Evolutionary conservation across 495 filamentous ascomycete genomes (phyloP).

Genomic region (Mytilinidion resinicola): DNA sequence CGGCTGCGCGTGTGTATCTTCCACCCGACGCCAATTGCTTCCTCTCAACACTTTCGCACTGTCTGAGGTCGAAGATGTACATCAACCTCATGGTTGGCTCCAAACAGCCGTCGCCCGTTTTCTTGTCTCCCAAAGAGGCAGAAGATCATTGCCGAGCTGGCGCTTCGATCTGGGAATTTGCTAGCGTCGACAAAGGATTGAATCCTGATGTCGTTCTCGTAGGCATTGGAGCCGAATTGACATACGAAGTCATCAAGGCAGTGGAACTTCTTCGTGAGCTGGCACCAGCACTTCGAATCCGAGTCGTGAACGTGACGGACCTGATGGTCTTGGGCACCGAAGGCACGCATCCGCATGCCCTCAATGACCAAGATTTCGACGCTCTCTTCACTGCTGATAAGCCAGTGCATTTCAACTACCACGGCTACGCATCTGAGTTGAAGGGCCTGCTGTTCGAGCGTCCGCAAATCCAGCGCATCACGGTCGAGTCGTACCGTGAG

Average conservation of each 20-base stretch:
- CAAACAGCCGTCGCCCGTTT: constrained; percentile 65
- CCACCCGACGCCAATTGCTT: constrained; percentile 74
- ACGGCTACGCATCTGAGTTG: constrained; percentile 60
- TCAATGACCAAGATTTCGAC: constrained; percentile 49
- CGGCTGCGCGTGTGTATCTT: constrained; percentile 60
- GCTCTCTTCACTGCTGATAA: constrained; percentile 56
- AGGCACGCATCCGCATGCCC: constrained; percentile 56
- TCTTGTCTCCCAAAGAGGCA: constrained; percentile 59
- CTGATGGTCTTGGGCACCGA: constrained; percentile 60
- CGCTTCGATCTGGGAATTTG: constrained; percentile 61
- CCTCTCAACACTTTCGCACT: constrained; percentile 59
- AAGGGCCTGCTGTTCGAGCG: constrained; percentile 60
- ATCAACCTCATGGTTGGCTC: constrained; percentile 69
- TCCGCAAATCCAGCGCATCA: constrained; percentile 44
- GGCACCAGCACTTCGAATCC: constrained; percentile 50
- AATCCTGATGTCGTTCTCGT: constrained; percentile 63
- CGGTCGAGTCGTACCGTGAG: constrained; percentile 59
- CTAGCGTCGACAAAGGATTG: constrained; percentile 48
- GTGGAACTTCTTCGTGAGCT: constrained; percentile 51
- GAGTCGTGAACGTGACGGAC: constrained; percentile 70
- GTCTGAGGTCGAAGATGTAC: constrained; percentile 58
- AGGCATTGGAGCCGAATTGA: constrained; percentile 65
- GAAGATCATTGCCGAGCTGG: constrained; percentile 59
- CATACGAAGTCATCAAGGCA: constrained; percentile 63
- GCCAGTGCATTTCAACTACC: constrained; percentile 64